A percentile compares a stretch with the other conserved stretches of the same genome.
Conservation (phyloP, 805 yeast genomes). For the Danielozyma ontarioensis region DNA sequence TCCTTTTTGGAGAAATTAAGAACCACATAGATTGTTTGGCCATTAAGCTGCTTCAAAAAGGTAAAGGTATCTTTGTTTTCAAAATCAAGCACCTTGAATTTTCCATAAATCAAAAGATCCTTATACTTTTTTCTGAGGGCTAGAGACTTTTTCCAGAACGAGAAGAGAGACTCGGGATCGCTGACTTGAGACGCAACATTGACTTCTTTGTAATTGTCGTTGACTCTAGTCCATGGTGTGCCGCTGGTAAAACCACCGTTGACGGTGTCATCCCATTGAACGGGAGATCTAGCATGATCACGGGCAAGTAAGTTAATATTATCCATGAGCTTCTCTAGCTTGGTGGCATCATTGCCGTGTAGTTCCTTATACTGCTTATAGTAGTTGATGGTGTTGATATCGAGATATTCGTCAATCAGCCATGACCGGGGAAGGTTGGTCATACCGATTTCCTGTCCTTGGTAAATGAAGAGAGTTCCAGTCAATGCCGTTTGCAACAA, state of each 20-base stretch:
- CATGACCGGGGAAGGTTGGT: conserved; percentile 43
- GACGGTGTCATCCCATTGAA: conserved; percentile 45
- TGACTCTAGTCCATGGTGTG: conserved; percentile 51
- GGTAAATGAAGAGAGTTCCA: conserved; percentile 54
- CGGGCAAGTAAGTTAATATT: conserved; percentile 37
- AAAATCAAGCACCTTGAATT: conserved; percentile 38
- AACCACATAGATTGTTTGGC: conserved; percentile 14
- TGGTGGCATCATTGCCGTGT: conserved; percentile 18
- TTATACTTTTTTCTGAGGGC: conserved; percentile 38
- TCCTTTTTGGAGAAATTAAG: conserved; percentile 13
- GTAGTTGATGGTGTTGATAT: conserved; percentile 43
- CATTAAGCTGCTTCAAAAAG: conserved; percentile 32
- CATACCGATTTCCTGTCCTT: conserved; percentile 60
- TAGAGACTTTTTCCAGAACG: conserved; percentile 43
- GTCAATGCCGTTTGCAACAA: conserved; percentile 41
- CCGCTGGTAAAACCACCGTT: conserved; percentile 46
- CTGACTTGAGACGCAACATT: conserved; percentile 43
- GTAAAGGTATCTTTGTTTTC: conserved; percentile 39
- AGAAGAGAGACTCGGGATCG: conserved; percentile 42
- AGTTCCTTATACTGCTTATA: conserved; percentile 26
- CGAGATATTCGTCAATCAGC: conserved; percentile 47
- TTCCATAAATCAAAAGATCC: conserved; percentile 43
- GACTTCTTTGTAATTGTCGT: conserved; percentile 44
- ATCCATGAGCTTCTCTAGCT: conserved; percentile 22
- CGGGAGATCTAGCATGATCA: conserved; percentile 53